phyloP scores from a whole-genome alignment of 495 filamentous ascomycete species.

The Pseudomonodictys pantanalensis region DNA sequence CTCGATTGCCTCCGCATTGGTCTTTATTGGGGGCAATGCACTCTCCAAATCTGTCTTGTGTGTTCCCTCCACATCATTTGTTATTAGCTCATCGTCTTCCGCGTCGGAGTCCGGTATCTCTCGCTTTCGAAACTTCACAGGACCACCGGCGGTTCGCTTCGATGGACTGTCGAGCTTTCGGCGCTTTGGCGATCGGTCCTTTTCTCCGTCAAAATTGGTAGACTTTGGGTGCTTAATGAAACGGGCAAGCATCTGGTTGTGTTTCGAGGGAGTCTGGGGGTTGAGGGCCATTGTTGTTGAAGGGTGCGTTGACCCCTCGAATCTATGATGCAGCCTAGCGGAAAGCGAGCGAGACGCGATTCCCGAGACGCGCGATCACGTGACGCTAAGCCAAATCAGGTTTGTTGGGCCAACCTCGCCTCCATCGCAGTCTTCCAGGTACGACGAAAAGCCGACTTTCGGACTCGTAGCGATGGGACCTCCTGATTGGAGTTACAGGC shows the following conservation, averaged over 20 bases:
- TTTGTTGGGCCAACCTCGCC: too few relatives aligned
- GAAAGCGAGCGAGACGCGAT: not conserved
- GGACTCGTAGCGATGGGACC: too few relatives aligned
- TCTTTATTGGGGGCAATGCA: slow-evolving; percentile 65
- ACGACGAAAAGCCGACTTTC: too few relatives aligned
- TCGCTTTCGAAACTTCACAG: slow-evolving; percentile 4
- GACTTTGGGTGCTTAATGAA: slow-evolving; percentile 38
- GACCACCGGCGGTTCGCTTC: slow-evolving; percentile 1
- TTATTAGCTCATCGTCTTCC: slow-evolving; percentile 35
- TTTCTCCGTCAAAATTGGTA: slow-evolving; percentile 35
- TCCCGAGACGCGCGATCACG: not conserved
- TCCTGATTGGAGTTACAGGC: too few relatives aligned
- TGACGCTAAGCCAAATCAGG: not conserved
- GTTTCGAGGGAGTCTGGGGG: slow-evolving; percentile 36
- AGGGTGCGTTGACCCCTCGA: not conserved
- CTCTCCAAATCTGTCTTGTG: slow-evolving; percentile 71
- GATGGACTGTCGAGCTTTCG: slow-evolving; percentile 20
- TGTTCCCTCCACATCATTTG: slow-evolving; percentile 32
- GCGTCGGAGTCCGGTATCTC: slow-evolving; percentile 38
- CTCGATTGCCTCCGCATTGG: slow-evolving; percentile 68
- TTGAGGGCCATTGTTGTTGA: slow-evolving; percentile 37
- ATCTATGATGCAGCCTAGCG: not conserved
- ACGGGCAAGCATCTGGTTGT: slow-evolving; percentile 41
- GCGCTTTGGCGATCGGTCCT: slow-evolving; percentile 36
- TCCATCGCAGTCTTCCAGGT: too few relatives aligned